Conservation (phyloP, 2,329 filamentous ascomycete genomes). For the Ceratocystis colombiana region DNA sequence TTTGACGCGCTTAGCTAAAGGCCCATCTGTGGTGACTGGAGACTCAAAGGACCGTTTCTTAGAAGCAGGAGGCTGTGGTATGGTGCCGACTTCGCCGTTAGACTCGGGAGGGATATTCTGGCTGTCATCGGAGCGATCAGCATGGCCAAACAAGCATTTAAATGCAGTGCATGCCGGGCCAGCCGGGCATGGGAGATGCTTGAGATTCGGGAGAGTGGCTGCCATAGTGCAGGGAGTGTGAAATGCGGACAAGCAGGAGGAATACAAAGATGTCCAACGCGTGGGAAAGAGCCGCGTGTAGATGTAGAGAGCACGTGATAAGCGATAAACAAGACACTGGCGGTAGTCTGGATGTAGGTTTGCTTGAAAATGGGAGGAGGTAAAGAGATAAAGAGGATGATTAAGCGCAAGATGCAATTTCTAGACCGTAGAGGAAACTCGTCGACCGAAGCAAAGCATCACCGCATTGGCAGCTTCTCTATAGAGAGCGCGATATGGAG, state of each 20-base stretch:
- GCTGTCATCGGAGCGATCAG: constrained; percentile 23
- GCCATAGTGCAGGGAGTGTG: neutral
- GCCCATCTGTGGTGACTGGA: constrained; percentile 40
- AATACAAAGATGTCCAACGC: neutral
- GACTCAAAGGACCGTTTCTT: constrained; percentile 4
- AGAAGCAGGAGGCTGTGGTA: neutral
- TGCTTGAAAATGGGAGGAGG: neutral
- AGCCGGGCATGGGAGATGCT: constrained; percentile 43
- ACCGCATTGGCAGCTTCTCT: neutral
- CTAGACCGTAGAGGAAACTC: neutral
- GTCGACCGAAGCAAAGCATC: neutral
- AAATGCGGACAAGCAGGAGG: neutral
- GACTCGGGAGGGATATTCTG: constrained; percentile 28
- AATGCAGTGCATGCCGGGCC: constrained; percentile 41
- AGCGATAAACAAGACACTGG: neutral
- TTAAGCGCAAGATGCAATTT: neutral
- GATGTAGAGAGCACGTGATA: neutral
- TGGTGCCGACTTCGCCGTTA: neutral
- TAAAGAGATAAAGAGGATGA: neutral
- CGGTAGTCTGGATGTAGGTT: neutral
- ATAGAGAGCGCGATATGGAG: neutral
- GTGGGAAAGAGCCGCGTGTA: neutral
- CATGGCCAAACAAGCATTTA: constrained; percentile 43
- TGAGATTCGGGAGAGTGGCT: constrained; percentile 32
- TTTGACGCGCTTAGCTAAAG: constrained; percentile 31